Conservation (phyloP, 768 basidiomycete genomes). For the Rhodotorula taiwanensis region DNA sequence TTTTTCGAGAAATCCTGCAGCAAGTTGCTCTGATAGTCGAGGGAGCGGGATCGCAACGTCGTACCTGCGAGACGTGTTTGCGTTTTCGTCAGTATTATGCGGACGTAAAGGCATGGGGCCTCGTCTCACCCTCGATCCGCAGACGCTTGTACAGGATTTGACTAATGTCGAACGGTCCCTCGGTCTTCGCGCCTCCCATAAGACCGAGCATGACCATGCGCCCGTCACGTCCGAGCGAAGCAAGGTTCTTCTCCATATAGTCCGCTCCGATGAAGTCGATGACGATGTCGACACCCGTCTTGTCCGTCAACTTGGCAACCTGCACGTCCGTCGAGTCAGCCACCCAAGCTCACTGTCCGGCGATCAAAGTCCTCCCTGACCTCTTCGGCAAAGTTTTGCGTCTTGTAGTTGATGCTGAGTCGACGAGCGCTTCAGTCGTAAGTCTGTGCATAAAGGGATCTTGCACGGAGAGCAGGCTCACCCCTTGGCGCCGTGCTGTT, state of each 20-base stretch:
- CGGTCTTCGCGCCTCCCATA: constrained; percentile 53
- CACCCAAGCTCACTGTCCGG: too few relatives aligned
- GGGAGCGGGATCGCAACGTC: constrained; percentile 67
- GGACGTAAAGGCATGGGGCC: background rate
- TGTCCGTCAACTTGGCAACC: constrained; percentile 6
- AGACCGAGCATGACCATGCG: constrained; percentile 63
- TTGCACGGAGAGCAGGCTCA: constrained; percentile 12
- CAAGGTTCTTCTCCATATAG: constrained; percentile 68
- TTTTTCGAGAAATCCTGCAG: constrained; percentile 41
- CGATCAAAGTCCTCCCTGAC: too few relatives aligned
- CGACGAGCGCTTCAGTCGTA: constrained; percentile 45
- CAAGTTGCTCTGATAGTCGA: constrained; percentile 70
- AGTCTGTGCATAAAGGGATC: too few relatives aligned
- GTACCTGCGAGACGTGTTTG: constrained; percentile 55
- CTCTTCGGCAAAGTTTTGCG: constrained; percentile 66
- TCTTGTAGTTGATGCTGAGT: constrained; percentile 66
- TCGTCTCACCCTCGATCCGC: constrained; percentile 55
- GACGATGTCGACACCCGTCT: constrained; percentile 69
- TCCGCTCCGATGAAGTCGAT: constrained; percentile 65
- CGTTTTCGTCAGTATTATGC: background rate
- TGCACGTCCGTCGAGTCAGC: background rate
- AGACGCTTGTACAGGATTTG: constrained; percentile 77
- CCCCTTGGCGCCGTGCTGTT: constrained; percentile 52
- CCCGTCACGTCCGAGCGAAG: constrained; percentile 63
- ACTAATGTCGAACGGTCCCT: constrained; percentile 47